Evolutionary conservation across 148 eudicot species (phyloP).

Genomic region (Rhododendron simsii): DNA sequence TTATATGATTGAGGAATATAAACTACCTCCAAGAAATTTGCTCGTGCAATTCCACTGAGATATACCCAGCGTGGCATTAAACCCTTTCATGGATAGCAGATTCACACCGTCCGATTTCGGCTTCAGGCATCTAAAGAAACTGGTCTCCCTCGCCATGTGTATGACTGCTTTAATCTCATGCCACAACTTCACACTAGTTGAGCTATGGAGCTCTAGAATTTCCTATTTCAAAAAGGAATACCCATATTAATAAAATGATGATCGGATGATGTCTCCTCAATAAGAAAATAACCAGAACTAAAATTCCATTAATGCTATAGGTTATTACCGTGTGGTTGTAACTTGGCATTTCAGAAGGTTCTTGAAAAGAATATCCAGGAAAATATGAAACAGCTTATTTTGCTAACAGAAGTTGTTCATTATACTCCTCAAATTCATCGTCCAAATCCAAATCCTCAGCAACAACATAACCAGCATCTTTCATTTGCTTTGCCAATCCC

Average conservation of each 20-base stretch:
- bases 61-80: no score
- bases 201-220: no score
- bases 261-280: background rate
- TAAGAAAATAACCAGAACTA: background rate
- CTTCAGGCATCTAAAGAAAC: no score
- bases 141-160: no score
- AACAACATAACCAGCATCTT: slow-evolving; percentile 43
- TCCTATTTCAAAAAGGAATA: background rate
- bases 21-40: no score
- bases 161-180: no score
- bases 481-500: slow-evolving; percentile 57
- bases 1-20: no score
- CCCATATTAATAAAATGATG: background rate
- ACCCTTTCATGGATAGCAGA: no score
- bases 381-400: background rate
- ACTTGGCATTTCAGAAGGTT: background rate
- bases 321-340: background rate
- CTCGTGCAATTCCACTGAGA: no score
- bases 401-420: background rate
- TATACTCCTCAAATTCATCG: slow-evolving; percentile 26
- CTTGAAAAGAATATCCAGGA: background rate
- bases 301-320: background rate
- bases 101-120: no score
- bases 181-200: no score
- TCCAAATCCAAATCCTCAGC: slow-evolving; percentile 25